These are phyloP conservation scores for Aspergillus ochraceus DNA, from an alignment of 2,329 filamentous ascomycete genomes.

Conservation along the genomic window DNA sequence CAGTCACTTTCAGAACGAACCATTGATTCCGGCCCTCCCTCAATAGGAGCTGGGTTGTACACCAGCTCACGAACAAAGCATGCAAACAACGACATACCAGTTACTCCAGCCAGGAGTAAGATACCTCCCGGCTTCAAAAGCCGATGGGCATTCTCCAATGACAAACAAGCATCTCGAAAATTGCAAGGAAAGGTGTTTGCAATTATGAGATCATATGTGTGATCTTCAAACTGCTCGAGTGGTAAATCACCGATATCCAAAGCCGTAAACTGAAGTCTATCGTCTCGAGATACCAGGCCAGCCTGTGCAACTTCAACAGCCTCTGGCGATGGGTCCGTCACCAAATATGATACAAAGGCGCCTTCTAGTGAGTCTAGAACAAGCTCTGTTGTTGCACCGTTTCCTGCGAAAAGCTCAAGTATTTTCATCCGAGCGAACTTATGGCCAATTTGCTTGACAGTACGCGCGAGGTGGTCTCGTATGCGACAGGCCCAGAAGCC, in stretches of 20 bases:
- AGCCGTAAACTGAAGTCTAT: neutral
- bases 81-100: neutral
- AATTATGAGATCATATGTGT: neutral
- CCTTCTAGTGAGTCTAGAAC: neutral
- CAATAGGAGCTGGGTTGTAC: neutral
- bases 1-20: neutral
- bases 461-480: neutral
- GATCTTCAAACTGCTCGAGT: neutral
- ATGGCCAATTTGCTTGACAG: neutral
- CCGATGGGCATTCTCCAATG: neutral
- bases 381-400: neutral
- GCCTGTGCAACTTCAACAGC: neutral
- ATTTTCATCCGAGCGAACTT: neutral
- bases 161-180: neutral
- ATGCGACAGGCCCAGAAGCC: neutral
- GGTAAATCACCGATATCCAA: neutral
- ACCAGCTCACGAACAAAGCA: neutral
- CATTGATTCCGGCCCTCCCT: neutral
- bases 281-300: neutral
- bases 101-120: neutral
- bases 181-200: neutral
- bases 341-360: neutral
- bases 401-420: neutral
- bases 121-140: neutral
- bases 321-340: neutral